These are phyloP conservation scores for Pisolithus sp. DNA, from an alignment of 768 basidiomycete genomes.

Conservation along the genomic window DNA sequence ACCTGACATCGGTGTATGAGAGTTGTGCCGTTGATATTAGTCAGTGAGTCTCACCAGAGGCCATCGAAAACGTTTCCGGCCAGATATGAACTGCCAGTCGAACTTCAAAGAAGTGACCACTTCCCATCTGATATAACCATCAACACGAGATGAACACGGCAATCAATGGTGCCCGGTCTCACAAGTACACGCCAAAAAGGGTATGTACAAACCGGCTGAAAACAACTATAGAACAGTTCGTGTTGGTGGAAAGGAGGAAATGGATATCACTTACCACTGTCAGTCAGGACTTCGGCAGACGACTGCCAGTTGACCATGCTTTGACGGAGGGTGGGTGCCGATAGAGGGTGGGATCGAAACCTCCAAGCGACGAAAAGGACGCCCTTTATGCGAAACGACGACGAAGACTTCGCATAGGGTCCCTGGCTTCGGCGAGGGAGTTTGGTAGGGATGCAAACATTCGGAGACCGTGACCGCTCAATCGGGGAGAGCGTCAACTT, in stretches of 20 bases:
- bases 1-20: constrained; percentile 29
- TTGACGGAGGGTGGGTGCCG: neutral
- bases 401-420: constrained; percentile 1
- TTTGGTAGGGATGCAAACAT: constrained; percentile 9
- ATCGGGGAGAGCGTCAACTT: neutral
- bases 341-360: neutral
- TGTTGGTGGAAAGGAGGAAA: constrained; percentile 1
- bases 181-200: constrained; percentile 57
- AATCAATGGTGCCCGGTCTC: constrained; percentile 15
- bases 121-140: constrained; percentile 47
- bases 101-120: constrained; percentile 56
- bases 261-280: constrained; percentile 35
- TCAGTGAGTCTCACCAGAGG: constrained; percentile 44
- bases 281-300: constrained; percentile 36
- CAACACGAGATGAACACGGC: constrained; percentile 8
- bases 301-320: constrained; percentile 58
- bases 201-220: constrained; percentile 54
- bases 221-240: constrained; percentile 15
- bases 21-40: neutral
- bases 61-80: constrained; percentile 57
- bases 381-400: neutral
- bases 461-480: neutral
- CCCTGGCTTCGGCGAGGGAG: constrained; percentile 13
- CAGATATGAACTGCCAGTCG: constrained; percentile 55
- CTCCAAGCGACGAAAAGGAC: neutral